Evolutionary conservation across 345 rosid species (phyloP).

Genomic region (Pseudoturritis turrita): DNA sequence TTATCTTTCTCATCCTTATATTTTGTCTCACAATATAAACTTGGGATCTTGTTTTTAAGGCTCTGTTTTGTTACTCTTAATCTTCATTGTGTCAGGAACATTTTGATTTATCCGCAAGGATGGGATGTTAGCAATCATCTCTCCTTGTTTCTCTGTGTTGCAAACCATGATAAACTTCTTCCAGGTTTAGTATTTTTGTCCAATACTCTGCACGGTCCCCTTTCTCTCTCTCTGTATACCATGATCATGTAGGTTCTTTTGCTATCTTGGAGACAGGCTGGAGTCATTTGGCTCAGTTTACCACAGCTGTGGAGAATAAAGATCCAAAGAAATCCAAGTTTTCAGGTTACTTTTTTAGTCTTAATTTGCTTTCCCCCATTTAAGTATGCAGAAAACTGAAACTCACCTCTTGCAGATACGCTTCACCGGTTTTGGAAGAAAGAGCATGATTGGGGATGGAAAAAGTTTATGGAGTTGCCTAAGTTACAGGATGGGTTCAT

Average conservation of each 20-base stretch:
- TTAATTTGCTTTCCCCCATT: neutral
- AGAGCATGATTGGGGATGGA: constrained; percentile 99
- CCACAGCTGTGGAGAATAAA: constrained; percentile 88
- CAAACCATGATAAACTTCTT: constrained; percentile 89
- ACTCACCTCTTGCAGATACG: constrained; percentile 59
- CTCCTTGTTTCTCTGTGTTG: constrained; percentile 94
- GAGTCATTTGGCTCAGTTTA: constrained; percentile 99
- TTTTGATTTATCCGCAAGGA: constrained; percentile 95
- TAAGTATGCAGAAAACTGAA: constrained; percentile 27
- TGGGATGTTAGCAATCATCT: constrained; percentile 97
- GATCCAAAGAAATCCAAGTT: constrained; percentile 80
- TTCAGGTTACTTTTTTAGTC: constrained; percentile 47
- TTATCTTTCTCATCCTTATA: neutral
- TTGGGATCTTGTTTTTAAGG: neutral
- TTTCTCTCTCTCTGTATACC: neutral
- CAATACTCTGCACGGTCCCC: neutral
- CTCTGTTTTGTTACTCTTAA: neutral
- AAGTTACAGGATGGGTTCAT: constrained; percentile 86
- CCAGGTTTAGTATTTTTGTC: constrained; percentile 62
- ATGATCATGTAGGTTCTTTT: constrained; percentile 5
- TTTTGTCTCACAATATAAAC: neutral
- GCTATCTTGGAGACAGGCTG: constrained; percentile 56
- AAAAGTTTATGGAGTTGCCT: constrained; percentile 92
- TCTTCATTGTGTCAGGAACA: constrained; percentile 57
- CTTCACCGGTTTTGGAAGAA: constrained; percentile 96